These are phyloP conservation scores for Leptographium wingfieldii DNA, from an alignment of 2,329 filamentous ascomycete genomes.

Conservation along the genomic window DNA sequence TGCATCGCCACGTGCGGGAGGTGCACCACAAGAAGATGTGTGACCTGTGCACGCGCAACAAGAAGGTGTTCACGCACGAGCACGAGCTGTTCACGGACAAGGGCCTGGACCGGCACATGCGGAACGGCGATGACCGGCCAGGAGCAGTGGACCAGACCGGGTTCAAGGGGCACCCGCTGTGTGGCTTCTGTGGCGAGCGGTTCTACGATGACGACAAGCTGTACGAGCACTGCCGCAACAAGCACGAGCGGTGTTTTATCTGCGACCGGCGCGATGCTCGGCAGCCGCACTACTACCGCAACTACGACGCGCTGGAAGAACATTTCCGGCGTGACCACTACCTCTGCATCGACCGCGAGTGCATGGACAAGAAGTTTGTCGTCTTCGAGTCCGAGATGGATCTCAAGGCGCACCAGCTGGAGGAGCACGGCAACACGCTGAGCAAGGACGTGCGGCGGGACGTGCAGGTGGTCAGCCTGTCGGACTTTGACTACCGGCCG, in stretches of 20 bases:
- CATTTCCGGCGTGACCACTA: constrained; percentile 87
- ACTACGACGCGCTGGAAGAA: constrained; percentile 74
- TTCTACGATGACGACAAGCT: constrained; percentile 97
- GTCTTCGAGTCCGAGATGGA: constrained; percentile 95
- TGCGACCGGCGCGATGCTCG: constrained; percentile 63
- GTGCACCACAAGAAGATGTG: constrained; percentile 82
- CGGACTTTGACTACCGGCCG: constrained; percentile 66
- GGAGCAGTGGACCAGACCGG: constrained; percentile 86
- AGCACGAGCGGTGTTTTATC: constrained; percentile 89
- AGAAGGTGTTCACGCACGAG: constrained; percentile 97
- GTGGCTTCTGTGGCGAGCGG: constrained; percentile 78
- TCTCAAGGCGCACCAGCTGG: constrained; percentile 82
- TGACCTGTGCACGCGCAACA: constrained; percentile 81
- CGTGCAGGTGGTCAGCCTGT: constrained; percentile 74
- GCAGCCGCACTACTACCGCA: constrained; percentile 78
- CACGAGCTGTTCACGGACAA: constrained; percentile 79
- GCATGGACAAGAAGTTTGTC: constrained; percentile 92
- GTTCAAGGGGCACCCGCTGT: constrained; percentile 91
- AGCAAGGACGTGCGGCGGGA: constrained; percentile 78
- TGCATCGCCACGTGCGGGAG: constrained; percentile 64
- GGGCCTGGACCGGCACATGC: constrained; percentile 79
- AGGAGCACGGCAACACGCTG: constrained; percentile 64
- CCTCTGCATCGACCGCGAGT: constrained; percentile 72
- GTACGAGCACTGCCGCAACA: constrained; percentile 83
- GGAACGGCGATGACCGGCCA: constrained; percentile 77